Evolutionary conservation across 2,329 filamentous ascomycete genomes (phyloP).

Genomic region (Phialophora chinensis): DNA sequence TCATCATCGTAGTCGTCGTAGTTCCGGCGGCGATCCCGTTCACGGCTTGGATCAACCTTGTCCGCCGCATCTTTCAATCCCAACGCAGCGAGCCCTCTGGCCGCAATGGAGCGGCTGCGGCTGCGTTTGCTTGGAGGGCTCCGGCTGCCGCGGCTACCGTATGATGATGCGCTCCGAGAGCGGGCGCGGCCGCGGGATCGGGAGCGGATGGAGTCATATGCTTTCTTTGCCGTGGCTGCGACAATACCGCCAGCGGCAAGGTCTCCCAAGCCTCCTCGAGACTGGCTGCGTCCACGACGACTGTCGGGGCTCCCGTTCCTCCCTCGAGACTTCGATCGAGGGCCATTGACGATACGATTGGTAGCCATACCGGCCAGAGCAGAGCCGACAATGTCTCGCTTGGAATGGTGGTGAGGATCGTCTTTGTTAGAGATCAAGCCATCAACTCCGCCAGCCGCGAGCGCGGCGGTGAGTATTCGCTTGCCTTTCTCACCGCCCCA

Average conservation of each 20-base stretch:
- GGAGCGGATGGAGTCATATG: slow-evolving; percentile 52
- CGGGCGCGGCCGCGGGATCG: slow-evolving; percentile 46
- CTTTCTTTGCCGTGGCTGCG: slow-evolving; percentile 56
- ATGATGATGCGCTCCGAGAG: slow-evolving; percentile 55
- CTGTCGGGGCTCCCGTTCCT: slow-evolving; percentile 39
- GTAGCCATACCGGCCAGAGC: slow-evolving; percentile 87
- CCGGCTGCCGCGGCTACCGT: slow-evolving; percentile 61
- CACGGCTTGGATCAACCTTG: slow-evolving; percentile 41
- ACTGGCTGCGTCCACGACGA: slow-evolving; percentile 49
- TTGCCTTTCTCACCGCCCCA: slow-evolving; percentile 93
- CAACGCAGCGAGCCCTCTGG: slow-evolving; percentile 52
- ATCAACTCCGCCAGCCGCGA: slow-evolving; percentile 85
- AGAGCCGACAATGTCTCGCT: slow-evolving; percentile 82
- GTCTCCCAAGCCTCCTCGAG: slow-evolving; percentile 51
- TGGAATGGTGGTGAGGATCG: slow-evolving; percentile 73
- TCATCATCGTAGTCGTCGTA: slow-evolving; percentile 52
- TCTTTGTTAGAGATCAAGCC: slow-evolving; percentile 65
- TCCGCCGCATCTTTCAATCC: slow-evolving; percentile 47
- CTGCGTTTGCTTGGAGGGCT: slow-evolving; percentile 56
- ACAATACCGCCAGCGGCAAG: slow-evolving; percentile 52
- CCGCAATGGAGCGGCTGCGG: slow-evolving; percentile 54
- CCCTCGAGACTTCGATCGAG: slow-evolving; percentile 68
- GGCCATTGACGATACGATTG: slow-evolving; percentile 83
- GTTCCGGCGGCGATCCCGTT: slow-evolving; percentile 42
- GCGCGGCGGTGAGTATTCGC: slow-evolving; percentile 84